Base-by-base conservation (phyloP, 306 rosid species). In the Cicer bijugum region DNA sequence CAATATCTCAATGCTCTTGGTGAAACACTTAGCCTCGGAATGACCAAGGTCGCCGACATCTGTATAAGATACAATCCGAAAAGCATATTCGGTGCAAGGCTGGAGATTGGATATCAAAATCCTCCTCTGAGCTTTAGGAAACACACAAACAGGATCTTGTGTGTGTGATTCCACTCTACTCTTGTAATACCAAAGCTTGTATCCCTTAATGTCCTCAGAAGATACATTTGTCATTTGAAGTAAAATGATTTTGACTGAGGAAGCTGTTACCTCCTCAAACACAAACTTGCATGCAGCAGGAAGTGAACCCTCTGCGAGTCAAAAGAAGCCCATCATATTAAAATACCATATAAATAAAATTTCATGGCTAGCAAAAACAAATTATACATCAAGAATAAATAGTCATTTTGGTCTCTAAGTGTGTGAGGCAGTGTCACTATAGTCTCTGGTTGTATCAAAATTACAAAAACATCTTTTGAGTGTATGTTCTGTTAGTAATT, bases 281-380 rank as follows among this genome's bases (percentile, higher is more conserved):
- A 95, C 78, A 85, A 90, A 92, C 88, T 91, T 95, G 95, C 99
- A 95, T 61, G 99, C 99, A 57, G 99, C 92, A 55, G 99, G 99
- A 80, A 95, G 96, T 6, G 99, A 95, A 74, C 87, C 99, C 85
- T 91, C 99, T 95, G 97, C 62, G 16, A 53, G 64, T 47, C 51
- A 33, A 63, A 65, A 77, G 62, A 68, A 73, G 62, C 23, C 72
- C 79, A 56, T 65, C 67, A 75, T 33, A 69, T 69, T 44, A 50
- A 14, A 46, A 83, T 46, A 62, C 48, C 71, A 71, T 8, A 35
- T 23, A 59, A 67, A 57, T 8, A 3, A 57, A 57, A 57, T 20
- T 52, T 16, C 28, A 52, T 16, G 28, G 5, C 59, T 52, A 16
- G 55, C 46, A 72, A 80, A 71, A 77, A 73, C 14, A 76, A 61